Base-by-base conservation (phyloP, 139 green algal species). In the Chlamydomonas applanata region DNA sequence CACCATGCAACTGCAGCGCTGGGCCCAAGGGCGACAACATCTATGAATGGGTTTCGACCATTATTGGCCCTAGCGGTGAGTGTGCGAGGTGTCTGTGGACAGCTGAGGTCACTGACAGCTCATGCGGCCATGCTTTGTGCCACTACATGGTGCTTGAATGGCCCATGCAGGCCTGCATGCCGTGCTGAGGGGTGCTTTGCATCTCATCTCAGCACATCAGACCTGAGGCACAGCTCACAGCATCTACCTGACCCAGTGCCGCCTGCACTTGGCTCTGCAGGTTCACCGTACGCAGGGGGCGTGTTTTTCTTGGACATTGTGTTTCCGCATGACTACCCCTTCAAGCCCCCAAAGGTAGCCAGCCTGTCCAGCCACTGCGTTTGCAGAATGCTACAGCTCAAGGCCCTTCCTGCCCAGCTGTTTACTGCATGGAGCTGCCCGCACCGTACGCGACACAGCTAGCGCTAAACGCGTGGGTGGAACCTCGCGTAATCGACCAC, bases 21-120 rank as follows among this genome's bases (percentile, higher is more conserved):
- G 95, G 95, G 0, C 95, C 95, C 1, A 99, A 99, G 57, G 94
- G 92, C n/a, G 95, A 98, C 84, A 98, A 98, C 84, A 92, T 99
- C 19, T 98, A 96, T 60, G 93, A 98, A 69, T 98, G 95, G 95
- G 92, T 97, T 1, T 93, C 89, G 4, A 97, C 95, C 0, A 97
- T 99, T 57, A 87, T 97, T 64, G 95, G 95, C 0, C 95, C 94
- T 7, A 68, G 72, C 82, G 92, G 92, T 95, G 40, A 49, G 40
- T 11, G 11, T 19, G 40, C 40, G 40, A n/a, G 45, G 84, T 7
- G 2, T 69, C 11, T 7, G 7, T 49, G 40, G 40, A 49, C 40
- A 49, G 40, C 40, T 49, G 7, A 49, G 40, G 40, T 49, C 40
- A 49, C 11, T 49, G 40, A 49, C 40, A 49, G 40, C 40, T 49